Percentiles rank a stretch among this genome's conserved stretches.
Conservation (phyloP, 1,284 basidiomycete genomes). For the Earliella scabrosa region DNA sequence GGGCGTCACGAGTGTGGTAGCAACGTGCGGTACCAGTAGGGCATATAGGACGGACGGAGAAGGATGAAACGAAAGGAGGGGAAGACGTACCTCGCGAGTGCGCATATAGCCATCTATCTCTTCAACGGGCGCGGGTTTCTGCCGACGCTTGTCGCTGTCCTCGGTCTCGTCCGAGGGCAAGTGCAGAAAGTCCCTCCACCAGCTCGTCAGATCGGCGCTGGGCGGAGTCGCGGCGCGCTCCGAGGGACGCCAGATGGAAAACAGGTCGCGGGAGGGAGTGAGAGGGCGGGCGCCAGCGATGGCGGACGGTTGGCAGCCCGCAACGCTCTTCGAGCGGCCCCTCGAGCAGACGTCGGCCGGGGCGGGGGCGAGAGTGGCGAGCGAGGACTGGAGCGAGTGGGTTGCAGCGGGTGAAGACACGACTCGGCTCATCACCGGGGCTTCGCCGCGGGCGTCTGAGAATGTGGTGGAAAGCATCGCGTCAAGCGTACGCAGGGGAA, state of each 20-base stretch:
- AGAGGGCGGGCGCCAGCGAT: conserved; percentile 20
- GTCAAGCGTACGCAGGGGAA: too few species aligned
- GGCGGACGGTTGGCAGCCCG: conserved; percentile 16
- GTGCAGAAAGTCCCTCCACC: conserved; percentile 35
- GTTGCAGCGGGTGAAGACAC: conserved; percentile 30
- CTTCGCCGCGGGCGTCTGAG: background rate
- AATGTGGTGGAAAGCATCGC: too few species aligned
- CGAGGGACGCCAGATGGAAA: conserved; percentile 22
- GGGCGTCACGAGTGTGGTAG: background rate
- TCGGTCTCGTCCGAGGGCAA: conserved; percentile 37
- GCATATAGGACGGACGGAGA: too few species aligned
- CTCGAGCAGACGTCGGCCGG: conserved; percentile 14
- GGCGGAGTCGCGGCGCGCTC: conserved; percentile 25
- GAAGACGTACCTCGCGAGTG: conserved; percentile 49
- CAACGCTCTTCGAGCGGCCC: conserved; percentile 6
- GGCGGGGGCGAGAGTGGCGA: conserved; percentile 17
- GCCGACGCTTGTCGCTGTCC: conserved; percentile 27
- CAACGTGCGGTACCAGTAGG: too few species aligned
- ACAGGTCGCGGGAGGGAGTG: conserved; percentile 28
- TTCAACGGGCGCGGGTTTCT: conserved; percentile 51
- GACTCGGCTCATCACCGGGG: conserved; percentile 28
- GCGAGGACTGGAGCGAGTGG: conserved; percentile 7
- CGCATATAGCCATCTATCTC: conserved; percentile 53
- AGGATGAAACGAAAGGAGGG: too few species aligned
- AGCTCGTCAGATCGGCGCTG: conserved; percentile 25